Evolutionary conservation across 2,329 filamentous ascomycete genomes (phyloP), one percentile per base, ranked within the genome.

Genomic region (Rosellinia necatrix): DNA sequence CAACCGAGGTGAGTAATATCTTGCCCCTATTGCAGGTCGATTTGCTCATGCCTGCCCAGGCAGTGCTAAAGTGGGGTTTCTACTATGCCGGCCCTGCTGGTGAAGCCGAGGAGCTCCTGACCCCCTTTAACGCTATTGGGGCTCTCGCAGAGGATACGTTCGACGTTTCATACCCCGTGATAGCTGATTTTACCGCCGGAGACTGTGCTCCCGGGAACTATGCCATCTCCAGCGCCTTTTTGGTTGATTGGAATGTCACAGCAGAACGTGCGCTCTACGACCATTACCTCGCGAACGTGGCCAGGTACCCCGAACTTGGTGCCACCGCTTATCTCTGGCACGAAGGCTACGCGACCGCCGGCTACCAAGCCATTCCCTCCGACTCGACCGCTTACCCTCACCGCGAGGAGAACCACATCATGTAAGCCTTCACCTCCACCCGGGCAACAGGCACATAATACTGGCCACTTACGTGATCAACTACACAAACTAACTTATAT

Each of bases 311-410:
- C 12, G 47, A 53, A 17, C 58, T 61, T 12, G 53, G 6, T n/a
- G 41, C 25, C n/a, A 6, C n/a, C 3, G 32, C 54, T 1, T 12
- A 19, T 4, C 37, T 67, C 22, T 32, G 58, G 3, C 60, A 66
- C 25, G 66, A 70, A 30, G 67, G 67, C 15, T 70, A 70, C 49
- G 49, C 68, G 4, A 67, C 56, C 0, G 50, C 47, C 12, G 66
- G 30, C 2, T 53, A 61, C 4, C 38, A 54, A 27, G 43, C 35
- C 9, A 13, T 56, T 3, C 24, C 59, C 37, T 37, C 59, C 0
- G 53, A 35, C 4, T 32, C 32, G 12, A 56, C 66, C 4, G 62
- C 67, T 0, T 67, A 58, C 47, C 61, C 66, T 3, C 57, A 60
- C 13, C 63, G 66, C 19, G 51, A 54, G 12, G 56, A 67, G 2